These are phyloP conservation scores for Gossypium ekmanianum DNA, from an alignment of 345 rosid species.

Conservation along the genomic window DNA sequence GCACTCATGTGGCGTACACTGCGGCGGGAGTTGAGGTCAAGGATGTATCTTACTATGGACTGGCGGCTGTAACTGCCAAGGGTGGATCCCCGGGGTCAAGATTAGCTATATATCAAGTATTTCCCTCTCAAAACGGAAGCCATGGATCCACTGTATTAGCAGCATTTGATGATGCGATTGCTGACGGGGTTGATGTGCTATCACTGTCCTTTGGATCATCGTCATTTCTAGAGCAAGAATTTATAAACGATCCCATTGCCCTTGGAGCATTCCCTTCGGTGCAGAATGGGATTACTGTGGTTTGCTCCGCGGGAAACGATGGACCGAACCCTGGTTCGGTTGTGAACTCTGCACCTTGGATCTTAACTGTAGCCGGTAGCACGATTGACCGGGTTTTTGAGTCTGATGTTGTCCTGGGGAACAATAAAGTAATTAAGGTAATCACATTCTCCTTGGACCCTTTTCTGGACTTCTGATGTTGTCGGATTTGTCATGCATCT, in stretches of 20 bases:
- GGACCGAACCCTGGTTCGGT: conserved; percentile 54
- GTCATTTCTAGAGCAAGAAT: conserved; percentile 23
- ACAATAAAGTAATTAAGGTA: conserved; percentile 58
- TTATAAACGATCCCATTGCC: conserved; percentile 56
- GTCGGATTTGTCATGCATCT: background rate
- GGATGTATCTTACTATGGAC: conserved; percentile 65
- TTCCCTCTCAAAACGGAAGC: conserved; percentile 48
- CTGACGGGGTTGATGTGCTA: conserved; percentile 65
- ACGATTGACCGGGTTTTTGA: conserved; percentile 79
- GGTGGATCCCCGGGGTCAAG: conserved; percentile 73
- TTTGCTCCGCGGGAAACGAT: conserved; percentile 79
- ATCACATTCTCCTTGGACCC: background rate
- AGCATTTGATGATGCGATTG: conserved; percentile 73
- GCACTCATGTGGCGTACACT: conserved; percentile 70
- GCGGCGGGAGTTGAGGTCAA: conserved; percentile 62
- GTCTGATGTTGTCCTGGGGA: conserved; percentile 66
- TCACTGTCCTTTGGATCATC: conserved; percentile 70
- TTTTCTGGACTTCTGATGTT: background rate
- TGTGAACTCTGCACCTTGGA: conserved; percentile 76
- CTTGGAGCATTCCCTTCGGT: conserved; percentile 80
- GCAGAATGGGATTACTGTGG: conserved; percentile 62
- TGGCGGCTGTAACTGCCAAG: conserved; percentile 66
- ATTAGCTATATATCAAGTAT: conserved; percentile 64
- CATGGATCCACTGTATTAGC: conserved; percentile 59
- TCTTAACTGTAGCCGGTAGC: conserved; percentile 75